Base-by-base conservation (phyloP, 352 stramenopile species). In the Labyrinthula sp. region DNA sequence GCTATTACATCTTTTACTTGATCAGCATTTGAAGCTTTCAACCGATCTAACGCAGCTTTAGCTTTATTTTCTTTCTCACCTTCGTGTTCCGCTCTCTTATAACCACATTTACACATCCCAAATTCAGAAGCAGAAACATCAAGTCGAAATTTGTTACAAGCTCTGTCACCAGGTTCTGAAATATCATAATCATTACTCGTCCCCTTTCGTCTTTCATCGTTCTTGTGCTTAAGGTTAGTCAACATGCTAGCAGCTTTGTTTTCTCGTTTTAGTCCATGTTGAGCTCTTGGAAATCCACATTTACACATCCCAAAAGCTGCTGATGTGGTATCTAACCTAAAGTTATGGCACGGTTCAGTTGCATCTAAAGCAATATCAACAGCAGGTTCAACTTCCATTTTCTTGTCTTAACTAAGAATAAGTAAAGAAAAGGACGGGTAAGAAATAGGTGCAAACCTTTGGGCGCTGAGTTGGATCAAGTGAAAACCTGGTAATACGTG, bases 31-130 rank as follows among this genome's bases (percentile, higher is more conserved):
- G 43, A 25, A 10, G n/a, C 20, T 17, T 37, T 38, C 3, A 52
- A 35, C 3, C 20, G 35, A 24, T 35, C 25, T 12, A 52, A 28
- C 8, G 43, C 43, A 10, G 18, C 9, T 31, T 35, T 31, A 9
- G 43, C 43, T 20, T 31, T 31, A 35, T 52, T 52, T 4, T 35
- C 23, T 1, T 48, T 28, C 43, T 52, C 47, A 6, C 15, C 43
- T 21, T 33, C 30, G 43, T 52, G 43, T 17, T 52, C 43, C 24
- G 21, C 33, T 28, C 47, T 31, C 8, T 33, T 18, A 22, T 54
- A 47, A 12, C 43, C 43, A 28, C 43, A 52, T 22, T 52, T 52
- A 35, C 43, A 52, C 43, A 50, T 52, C 24, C 43, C 43, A 15
- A 52, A 52, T 17, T 52, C 35, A 29, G 30, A 22, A 9, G 43